Evolutionary conservation across 805 yeast genomes (phyloP), one percentile per base, ranked within the genome.

Genomic region (Metschnikowia cerradonensis): DNA sequence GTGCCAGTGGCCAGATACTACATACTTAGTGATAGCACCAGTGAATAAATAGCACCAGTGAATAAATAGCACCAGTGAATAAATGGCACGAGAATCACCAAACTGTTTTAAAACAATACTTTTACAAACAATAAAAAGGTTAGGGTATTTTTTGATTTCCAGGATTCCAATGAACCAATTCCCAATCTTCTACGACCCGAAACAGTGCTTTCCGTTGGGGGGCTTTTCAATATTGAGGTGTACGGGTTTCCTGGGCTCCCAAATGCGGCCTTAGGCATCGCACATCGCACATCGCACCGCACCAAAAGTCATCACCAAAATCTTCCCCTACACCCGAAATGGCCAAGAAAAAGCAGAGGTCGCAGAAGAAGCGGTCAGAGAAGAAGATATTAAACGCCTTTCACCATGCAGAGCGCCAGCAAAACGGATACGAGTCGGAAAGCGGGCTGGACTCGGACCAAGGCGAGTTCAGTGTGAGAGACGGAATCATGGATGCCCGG

Each of bases 401-500:
- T 52, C 75, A 72, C 55, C 72, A 73, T 23, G 78, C 78, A 4
- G 75, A 72, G 52, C 60, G 75, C 20, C 72, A 68, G 17, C 39
- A 43, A 11, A 64, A 63, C 52, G 61, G 68, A 4, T 55, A 61
- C 14, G 64, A 51, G 14, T 49, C 53, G 11, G 57, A 52, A 17
- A 55, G 51, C 8, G 57, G 49, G 35, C 67, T 62, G 30, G 52
- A 48, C 14, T 39, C 41, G 19, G 41, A 39, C 17, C 15, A 38
- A 14, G 55, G 51, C 35, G 69, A 63, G 30, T 51, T 61, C 31
- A 61, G 58, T 22, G 65, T 70, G 7, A 57, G 60, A 13, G 72
- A 66, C 46, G 77, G 78, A n/a, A 57, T 74, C 8, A 55, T 74
- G 63, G 72, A 73, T 62, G 77, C 78, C 15, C 62, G 75, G 17